These are phyloP conservation scores for Ustilaginoidea virens DNA, from an alignment of 2,329 filamentous ascomycete genomes.

Conservation along the genomic window DNA sequence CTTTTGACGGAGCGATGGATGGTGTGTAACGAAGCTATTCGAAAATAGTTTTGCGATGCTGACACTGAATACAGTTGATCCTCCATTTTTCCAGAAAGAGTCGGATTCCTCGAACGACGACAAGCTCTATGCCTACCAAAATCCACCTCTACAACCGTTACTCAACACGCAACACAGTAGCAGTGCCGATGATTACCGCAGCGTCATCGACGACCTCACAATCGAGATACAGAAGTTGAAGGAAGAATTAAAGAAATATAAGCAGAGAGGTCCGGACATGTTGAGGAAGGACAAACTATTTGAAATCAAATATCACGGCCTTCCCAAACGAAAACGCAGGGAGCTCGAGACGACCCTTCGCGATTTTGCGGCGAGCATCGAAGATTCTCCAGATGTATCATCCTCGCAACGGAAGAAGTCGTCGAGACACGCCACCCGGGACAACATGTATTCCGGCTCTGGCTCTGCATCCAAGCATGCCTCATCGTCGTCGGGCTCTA, in stretches of 20 bases:
- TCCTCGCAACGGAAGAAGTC: conserved; percentile 25
- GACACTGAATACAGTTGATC: conserved; percentile 23
- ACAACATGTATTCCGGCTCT: conserved; percentile 23
- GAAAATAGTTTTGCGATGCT: not conserved
- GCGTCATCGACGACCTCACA: conserved; percentile 77
- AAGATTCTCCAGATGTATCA: conserved; percentile 28
- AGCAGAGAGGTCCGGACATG: conserved; percentile 48
- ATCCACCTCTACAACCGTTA: conserved; percentile 12
- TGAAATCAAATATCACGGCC: conserved; percentile 63
- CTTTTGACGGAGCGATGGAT: conserved; percentile 31
- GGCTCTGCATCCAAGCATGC: conserved; percentile 34
- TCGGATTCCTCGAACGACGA: conserved; percentile 37
- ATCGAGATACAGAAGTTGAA: conserved; percentile 70
- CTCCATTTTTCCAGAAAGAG: conserved; percentile 39
- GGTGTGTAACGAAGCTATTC: conserved; percentile 15
- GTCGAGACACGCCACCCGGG: conserved; percentile 22
- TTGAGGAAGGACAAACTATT: conserved; percentile 65
- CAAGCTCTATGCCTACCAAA: conserved; percentile 10
- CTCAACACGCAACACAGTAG: conserved; percentile 31
- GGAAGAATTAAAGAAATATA: conserved; percentile 55
- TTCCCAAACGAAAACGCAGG: conserved; percentile 56
- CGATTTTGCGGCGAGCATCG: conserved; percentile 52
- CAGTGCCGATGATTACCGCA: conserved; percentile 59
- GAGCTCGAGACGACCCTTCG: conserved; percentile 61
- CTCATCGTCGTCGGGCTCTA: conserved; percentile 35